Conservation (phyloP, 176 grass and related monocot species). For the Musa troglodytarum region DNA sequence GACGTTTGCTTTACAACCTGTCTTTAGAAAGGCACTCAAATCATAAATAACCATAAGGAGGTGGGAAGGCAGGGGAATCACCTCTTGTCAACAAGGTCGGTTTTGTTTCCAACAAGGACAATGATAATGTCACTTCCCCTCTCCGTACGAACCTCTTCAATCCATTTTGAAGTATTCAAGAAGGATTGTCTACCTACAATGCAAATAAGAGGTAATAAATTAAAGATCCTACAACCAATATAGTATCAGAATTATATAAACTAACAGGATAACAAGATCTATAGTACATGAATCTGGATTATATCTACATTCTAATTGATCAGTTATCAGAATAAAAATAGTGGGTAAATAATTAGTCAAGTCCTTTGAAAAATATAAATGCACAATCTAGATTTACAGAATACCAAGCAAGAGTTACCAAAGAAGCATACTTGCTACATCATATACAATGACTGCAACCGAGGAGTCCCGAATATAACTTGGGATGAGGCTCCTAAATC, state of each 20-base stretch:
- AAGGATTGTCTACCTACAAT: conserved; percentile 81
- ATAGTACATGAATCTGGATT: background rate
- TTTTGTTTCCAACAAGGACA: conserved; percentile 98
- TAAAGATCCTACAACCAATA: background rate
- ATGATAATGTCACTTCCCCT: conserved; percentile 97
- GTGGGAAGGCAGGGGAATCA: conserved; percentile 1
- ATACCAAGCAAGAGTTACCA: background rate
- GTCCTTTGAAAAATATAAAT: conserved; percentile 1
- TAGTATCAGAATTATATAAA: background rate
- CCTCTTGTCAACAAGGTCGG: conserved; percentile 99
- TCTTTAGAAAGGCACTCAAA: too few relatives aligned
- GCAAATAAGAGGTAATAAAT: conserved; percentile 17
- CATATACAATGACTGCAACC: conserved; percentile 91
- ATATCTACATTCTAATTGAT: background rate
- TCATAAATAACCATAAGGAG: too few relatives aligned
- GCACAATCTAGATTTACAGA: background rate
- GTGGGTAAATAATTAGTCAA: conserved; percentile 7
- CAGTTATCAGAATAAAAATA: conserved; percentile 7
- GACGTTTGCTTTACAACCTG: too few relatives aligned
- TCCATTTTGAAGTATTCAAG: conserved; percentile 99
- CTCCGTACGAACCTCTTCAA: conserved; percentile 96
- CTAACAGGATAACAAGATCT: background rate
- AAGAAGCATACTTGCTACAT: conserved; percentile 78
- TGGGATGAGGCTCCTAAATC: conserved; percentile 95
- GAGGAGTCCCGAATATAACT: conserved; percentile 98